Evolutionary conservation across 1,284 basidiomycete species (phyloP).

Genomic region (Malassezia obtusa): DNA sequence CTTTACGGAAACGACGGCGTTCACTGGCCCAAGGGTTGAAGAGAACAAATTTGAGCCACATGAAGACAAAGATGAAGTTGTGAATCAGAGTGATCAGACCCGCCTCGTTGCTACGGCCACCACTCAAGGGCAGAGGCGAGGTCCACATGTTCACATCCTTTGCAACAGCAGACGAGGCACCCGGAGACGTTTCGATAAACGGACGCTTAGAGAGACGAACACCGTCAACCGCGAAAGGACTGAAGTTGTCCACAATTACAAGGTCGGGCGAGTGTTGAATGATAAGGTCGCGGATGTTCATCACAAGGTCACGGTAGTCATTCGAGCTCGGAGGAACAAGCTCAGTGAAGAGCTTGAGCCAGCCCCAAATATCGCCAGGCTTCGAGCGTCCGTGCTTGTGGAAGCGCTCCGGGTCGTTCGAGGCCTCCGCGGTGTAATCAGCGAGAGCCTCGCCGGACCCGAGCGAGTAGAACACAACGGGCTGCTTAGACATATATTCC

Average conservation of each 20-base stretch:
- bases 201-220: constrained; percentile 26
- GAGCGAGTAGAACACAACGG: constrained; percentile 16
- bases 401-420: constrained; percentile 14
- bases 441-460: constrained; percentile 15
- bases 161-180: constrained; percentile 24
- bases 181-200: constrained; percentile 24
- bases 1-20: constrained; percentile 14
- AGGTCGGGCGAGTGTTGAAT: constrained; percentile 25
- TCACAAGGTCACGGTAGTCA: constrained; percentile 21
- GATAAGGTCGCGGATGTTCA: constrained; percentile 19
- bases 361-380: constrained; percentile 20
- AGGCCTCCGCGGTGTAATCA: constrained; percentile 20
- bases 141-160: constrained; percentile 16
- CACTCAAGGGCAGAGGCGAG: constrained; percentile 28
- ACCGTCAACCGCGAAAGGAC: constrained; percentile 27
- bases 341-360: constrained; percentile 15
- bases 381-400: constrained; percentile 12
- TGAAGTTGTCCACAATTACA: constrained; percentile 31
- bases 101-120: constrained; percentile 13
- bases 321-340: constrained; percentile 12
- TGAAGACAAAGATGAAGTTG: constrained; percentile 16
- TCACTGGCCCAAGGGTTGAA: constrained; percentile 15
- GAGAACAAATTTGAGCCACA: constrained; percentile 17
- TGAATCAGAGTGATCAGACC: constrained; percentile 17
- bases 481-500: constrained; percentile 1